These are phyloP conservation scores for Metarhizium sp. DNA, from an alignment of 2,329 filamentous ascomycete genomes.

Conservation along the genomic window DNA sequence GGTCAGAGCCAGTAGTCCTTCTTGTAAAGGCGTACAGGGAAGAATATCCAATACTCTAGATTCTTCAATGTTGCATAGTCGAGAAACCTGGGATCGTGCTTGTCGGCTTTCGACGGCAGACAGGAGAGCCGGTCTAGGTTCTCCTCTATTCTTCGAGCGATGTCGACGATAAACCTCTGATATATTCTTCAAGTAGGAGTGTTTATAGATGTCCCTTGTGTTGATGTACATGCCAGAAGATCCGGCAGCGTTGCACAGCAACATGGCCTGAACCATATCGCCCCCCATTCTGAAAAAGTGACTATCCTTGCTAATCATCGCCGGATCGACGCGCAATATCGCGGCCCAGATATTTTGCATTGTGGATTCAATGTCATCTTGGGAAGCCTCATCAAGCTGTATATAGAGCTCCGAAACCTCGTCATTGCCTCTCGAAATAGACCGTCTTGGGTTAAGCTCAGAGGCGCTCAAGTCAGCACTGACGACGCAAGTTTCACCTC, in stretches of 20 bases:
- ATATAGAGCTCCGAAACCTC: background rate
- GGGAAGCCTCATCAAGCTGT: background rate
- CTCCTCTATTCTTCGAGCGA: rapidly evolving
- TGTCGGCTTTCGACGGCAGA: background rate
- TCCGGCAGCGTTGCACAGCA: background rate
- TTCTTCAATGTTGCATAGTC: constrained; percentile 6
- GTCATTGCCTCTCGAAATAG: background rate
- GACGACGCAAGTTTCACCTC: background rate
- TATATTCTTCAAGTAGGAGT: background rate
- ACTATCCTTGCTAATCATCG: background rate
- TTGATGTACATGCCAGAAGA: background rate
- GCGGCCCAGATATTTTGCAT: background rate
- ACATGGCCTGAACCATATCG: background rate
- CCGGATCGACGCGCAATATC: background rate
- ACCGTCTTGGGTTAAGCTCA: background rate
- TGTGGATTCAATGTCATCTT: background rate
- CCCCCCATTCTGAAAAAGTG: background rate
- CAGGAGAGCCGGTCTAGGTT: background rate
- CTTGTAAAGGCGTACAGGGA: constrained; percentile 13
- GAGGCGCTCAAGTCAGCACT: background rate
- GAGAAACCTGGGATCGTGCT: constrained; percentile 3
- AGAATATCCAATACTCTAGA: constrained; percentile 9
- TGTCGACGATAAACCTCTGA: background rate
- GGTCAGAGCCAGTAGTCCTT: constrained; percentile 11
- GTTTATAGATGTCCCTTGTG: background rate